Base-by-base conservation (phyloP, 768 basidiomycete genomes). In the Lactarius vividus region DNA sequence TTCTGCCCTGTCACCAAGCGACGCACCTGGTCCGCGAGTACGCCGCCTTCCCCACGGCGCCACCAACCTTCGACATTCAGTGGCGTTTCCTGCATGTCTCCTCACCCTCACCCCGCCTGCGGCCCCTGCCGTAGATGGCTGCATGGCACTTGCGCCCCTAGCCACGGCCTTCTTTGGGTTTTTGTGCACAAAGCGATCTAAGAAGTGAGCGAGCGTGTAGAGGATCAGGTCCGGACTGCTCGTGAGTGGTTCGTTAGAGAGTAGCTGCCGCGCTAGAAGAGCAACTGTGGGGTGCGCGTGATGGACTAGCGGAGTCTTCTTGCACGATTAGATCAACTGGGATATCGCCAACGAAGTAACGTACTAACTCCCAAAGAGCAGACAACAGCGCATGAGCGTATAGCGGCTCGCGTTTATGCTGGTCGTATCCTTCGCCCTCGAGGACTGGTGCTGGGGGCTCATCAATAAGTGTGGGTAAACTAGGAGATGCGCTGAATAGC, bases 161-260 rank as follows among this genome's bases (percentile, higher is more conserved):
- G 84, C 78, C 64, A 77, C 79, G 44, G 74, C 71, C 71, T 89
- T 88, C 79, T 98, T 98, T 1, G 95, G 88, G 74, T 98, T 98
- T 76, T 95, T 93, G 81, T 94, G 98, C 52, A 98, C 92, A 78
- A 98, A 98, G 2, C 96, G 86, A 74, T 98, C 97, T 46, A 98
- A 84, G 85, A 99, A 98, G 72, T 95, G 92, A 0, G 92, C 88
- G 28, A 98, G 85, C 0, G 95, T 96, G 78, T 97, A 95, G 63
- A 94, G 87, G 11, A 92, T 88, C 57, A 99, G 88, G 73, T 98
- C 96, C 0, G 93, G 84, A 10, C 85, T 88, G 11, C 91, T 89
- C 0, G 93, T 92, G 13, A 98, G 78, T 0, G 89, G 88, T 57
- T 88, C 81, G 9, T 82, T 84, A 1, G 79, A 73, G 57, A 98